Percentiles rank a stretch among this genome's conserved stretches.
phyloP scores from a whole-genome alignment of 768 basidiomycete species.

The Collybia sordida region DNA sequence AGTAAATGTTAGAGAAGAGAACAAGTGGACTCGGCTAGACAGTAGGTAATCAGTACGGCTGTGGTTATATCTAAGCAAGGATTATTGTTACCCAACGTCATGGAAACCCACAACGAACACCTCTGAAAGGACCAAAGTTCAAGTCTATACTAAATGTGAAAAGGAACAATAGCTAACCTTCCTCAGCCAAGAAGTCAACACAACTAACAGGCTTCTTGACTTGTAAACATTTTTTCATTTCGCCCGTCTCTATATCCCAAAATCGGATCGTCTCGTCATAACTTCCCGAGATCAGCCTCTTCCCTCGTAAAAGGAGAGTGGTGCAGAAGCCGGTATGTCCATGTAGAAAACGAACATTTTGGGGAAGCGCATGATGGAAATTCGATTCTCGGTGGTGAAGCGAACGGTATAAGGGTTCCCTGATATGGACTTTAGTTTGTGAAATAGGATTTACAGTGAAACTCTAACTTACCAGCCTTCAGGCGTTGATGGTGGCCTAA shows the following conservation, averaged over 20 bases:
- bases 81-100: conserved; percentile 71
- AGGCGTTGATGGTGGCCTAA: conserved; percentile 59
- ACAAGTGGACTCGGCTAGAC: conserved; percentile 80
- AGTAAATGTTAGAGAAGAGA: conserved; percentile 81
- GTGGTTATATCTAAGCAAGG: neutral
- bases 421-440: conserved; percentile 11
- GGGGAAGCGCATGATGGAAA: conserved; percentile 73
- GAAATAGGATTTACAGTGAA: neutral
- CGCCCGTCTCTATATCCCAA: conserved; percentile 75
- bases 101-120: conserved; percentile 93
- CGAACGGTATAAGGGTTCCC: conserved; percentile 69
- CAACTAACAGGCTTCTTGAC: conserved; percentile 92
- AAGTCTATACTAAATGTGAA: neutral
- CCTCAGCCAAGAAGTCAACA: conserved; percentile 81
- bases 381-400: conserved; percentile 87
- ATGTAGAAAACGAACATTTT: conserved; percentile 72
- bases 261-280: conserved; percentile 93
- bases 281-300: conserved; percentile 83
- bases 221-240: conserved; percentile 69
- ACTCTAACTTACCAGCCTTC: conserved; percentile 73
- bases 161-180: conserved; percentile 44
- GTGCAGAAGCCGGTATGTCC: conserved; percentile 91
- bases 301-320: conserved; percentile 72
- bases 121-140: conserved; percentile 39
- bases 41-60: neutral